A percentile compares a stretch with the other conserved stretches of the same genome.
Conservation (phyloP, 768 basidiomycete genomes). For the Antrodiella citrinella region DNA sequence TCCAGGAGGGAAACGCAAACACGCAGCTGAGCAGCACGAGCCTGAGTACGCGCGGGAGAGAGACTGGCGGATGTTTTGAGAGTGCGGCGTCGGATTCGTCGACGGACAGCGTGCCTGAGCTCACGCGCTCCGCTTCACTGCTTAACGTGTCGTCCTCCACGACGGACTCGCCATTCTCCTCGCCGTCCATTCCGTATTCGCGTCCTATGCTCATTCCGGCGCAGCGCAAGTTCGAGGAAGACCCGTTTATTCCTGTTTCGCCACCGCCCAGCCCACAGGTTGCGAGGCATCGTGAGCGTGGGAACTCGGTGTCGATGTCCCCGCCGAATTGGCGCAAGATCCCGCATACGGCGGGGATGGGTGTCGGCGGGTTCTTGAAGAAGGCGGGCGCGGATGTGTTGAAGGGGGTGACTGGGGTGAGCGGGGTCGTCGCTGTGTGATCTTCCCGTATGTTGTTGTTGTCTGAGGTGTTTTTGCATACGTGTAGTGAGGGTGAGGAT, state of each 20-base stretch:
- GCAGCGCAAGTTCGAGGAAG: neutral
- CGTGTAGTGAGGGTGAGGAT: too few relatives aligned
- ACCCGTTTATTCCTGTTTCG: neutral
- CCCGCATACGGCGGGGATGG: neutral
- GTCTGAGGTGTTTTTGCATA: too few relatives aligned
- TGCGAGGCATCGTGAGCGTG: neutral
- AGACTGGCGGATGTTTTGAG: neutral
- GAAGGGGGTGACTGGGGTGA: neutral
- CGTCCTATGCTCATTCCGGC: neutral
- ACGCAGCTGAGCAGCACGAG: neutral
- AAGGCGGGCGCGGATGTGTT: conserved; percentile 1
- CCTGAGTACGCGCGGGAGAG: neutral
- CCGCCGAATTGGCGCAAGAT: neutral
- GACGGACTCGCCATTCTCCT: neutral
- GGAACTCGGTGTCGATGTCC: neutral
- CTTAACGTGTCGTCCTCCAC: neutral
- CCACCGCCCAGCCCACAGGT: neutral
- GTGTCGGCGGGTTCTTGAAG: neutral
- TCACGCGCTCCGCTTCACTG: neutral
- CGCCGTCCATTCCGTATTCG: neutral
- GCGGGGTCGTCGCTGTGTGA: neutral
- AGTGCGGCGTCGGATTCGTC: neutral
- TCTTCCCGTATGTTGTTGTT: neutral
- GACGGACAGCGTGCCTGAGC: neutral
- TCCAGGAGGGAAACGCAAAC: neutral